Base-by-base conservation (phyloP, 2,329 filamentous ascomycete genomes). In the Huntiella abstrusa region DNA sequence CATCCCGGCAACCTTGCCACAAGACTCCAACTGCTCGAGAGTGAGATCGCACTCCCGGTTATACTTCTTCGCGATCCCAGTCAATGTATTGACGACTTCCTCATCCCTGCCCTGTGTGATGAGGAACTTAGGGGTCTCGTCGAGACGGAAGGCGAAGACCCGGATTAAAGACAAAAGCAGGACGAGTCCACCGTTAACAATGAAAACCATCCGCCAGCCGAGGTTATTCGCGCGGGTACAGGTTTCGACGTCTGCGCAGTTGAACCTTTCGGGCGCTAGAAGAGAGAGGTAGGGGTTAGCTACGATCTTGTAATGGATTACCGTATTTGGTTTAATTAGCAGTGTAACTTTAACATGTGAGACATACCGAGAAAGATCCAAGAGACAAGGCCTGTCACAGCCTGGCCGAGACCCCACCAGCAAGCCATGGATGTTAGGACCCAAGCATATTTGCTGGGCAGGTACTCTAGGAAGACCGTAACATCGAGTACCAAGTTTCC, bases 381-480 rank as follows among this genome's bases (percentile, higher is more conserved):
- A 12, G 63, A 61, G 40, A 70, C 57, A 46, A 67, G 59, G 1
- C 62, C 62, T 2, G 64, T 61, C 22, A 68, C 54, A 13, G 70
- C 60, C 54, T 73, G 68, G 1, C 69, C 70, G 28, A 73, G 51
- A 2, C 68, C 67, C 69, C 69, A 72, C 60, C 69, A 67, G 1
- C 57, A 60, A 0, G 66, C 66, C 10, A 70, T 55, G 5, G 62
- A 61, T 1, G 62, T 64, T 16, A 71, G 55, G n/a, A 70, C 59
- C 60, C 64, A 70, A 55, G 69, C 67, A 43, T 68, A 63, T 22
- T 58, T 58, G 41, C 61, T 58, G 0, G 67, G 68, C 1, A 70
- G 59, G 52, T 68, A 70, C 49, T 72, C 68, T 15, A 71, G 58
- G 53, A 71, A 70, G 35, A 72, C 65, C 50, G 66, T 65, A 33